Evolutionary conservation across 2,329 filamentous ascomycete genomes (phyloP).

Genomic region (Alternaria sp.): DNA sequence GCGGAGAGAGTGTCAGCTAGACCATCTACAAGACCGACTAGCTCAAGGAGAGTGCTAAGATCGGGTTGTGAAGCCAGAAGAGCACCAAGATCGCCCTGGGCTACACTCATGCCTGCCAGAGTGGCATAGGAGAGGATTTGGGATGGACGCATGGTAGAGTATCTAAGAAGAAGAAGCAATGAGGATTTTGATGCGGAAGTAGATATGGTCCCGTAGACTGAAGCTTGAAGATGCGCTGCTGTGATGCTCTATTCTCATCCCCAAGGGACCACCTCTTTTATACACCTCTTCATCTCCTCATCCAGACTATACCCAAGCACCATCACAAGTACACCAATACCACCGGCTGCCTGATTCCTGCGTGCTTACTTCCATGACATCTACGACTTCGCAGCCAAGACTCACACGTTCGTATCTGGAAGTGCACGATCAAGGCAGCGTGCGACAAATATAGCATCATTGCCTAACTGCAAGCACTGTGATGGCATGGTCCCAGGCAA

Average conservation of each 20-base stretch:
- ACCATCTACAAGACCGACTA: conserved; percentile 51
- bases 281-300: background rate
- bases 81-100: conserved; percentile 43
- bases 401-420: background rate
- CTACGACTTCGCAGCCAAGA: conserved; percentile 14
- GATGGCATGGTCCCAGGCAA: background rate
- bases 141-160: conserved; percentile 30
- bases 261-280: background rate
- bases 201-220: background rate
- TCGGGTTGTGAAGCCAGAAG: conserved; percentile 44
- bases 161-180: background rate
- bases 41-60: conserved; percentile 44
- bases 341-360: background rate
- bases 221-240: background rate
- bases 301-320: background rate
- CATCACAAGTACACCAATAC: background rate
- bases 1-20: conserved; percentile 50
- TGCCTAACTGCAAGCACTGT: background rate
- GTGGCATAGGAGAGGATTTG: conserved; percentile 25
- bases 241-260: background rate
- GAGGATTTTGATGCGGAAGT: background rate
- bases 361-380: conserved; percentile 14
- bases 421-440: background rate
- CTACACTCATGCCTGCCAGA: conserved; percentile 34
- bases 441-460: background rate